phyloP scores from a whole-genome alignment of 495 filamentous ascomycete species.

The Neurospora africana region DNA sequence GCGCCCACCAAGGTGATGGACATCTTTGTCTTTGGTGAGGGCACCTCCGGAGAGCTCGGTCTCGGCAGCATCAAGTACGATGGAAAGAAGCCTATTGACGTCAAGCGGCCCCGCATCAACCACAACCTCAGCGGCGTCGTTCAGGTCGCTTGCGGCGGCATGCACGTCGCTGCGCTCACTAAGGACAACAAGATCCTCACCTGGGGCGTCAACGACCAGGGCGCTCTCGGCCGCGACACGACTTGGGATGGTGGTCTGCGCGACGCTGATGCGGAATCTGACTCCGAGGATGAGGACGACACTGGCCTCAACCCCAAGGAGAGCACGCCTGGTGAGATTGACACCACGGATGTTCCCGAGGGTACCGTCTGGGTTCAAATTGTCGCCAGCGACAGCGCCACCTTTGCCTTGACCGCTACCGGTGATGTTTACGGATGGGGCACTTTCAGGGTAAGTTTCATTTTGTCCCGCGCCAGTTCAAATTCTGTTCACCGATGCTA shows the following conservation, averaged over 20 bases:
- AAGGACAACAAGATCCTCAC: conserved; percentile 55
- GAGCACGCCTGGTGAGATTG: conserved; percentile 45
- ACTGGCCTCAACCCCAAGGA: conserved; percentile 49
- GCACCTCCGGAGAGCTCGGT: conserved; percentile 44
- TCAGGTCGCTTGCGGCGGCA: conserved; percentile 51
- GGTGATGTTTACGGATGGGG: conserved; percentile 61
- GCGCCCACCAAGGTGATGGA: conserved; percentile 33
- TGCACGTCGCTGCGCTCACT: conserved; percentile 54
- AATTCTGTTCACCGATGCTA: conserved; percentile 3
- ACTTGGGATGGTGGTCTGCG: conserved; percentile 44
- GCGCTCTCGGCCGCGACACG: conserved; percentile 55
- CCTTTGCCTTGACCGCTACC: conserved; percentile 53
- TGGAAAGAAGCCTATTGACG: conserved; percentile 44
- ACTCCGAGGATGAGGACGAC: conserved; percentile 28
- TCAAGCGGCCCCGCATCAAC: conserved; percentile 46
- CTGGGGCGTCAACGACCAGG: conserved; percentile 63
- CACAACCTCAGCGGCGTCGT: conserved; percentile 47
- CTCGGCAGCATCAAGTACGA: conserved; percentile 33
- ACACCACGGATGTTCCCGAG: conserved; percentile 32
- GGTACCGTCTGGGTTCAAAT: conserved; percentile 48
- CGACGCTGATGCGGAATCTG: conserved; percentile 45
- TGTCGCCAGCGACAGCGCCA: conserved; percentile 51
- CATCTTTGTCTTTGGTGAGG: conserved; percentile 47
- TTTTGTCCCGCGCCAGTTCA: not conserved
- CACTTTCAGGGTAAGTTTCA: conserved; percentile 49